Base-by-base conservation (phyloP, 768 basidiomycete genomes). In the Auriscalpium microsporum region DNA sequence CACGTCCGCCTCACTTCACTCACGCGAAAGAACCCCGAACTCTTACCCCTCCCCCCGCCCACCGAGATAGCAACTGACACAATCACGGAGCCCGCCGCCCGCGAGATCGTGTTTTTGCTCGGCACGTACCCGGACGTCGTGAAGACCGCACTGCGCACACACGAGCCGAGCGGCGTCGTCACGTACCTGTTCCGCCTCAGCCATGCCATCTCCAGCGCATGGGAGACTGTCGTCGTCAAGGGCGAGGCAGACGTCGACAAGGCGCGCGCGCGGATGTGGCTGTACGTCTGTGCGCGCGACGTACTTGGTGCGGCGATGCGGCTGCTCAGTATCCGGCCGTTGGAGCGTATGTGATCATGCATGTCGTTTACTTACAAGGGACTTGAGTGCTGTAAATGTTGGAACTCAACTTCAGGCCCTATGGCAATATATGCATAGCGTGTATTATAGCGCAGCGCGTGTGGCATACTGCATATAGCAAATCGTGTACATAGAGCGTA, bases 341-440 rank as follows among this genome's bases (percentile, higher is more conserved):
- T 99, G 53, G 92, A 96, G 73, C 76, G 92, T 68, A 98, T 98
- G 95, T 98, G 73, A 67, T n/a, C n/a, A n/a, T n/a, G n/a, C n/a
- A 40, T 19, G 16, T 57, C n/a, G 19, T 4, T 28, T 28, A 28
- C 7, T 28, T 28, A 28, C 28, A 28, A 21, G 21, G 21, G 21
- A 21, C 21, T 21, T 21, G 21, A 21, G 21, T 21, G 21, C 21
- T 21, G 21, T 21, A 21, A 21, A 21, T 21, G 1, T 21, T 21
- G 21, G 21, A 21, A 21, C 21, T 3, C 21, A 21, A 21, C 21
- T 21, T 21, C 21, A 28, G 28, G 4, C 28, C 28, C 28, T 28
- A 28, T 28, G 28, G 28, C 28, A 4, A 28, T 7, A 28, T 7
- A 28, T 28, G 28, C 28, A 5, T 28, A 28, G 28, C 28, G 7